A percentile compares a stretch with the other conserved stretches of the same genome.
Evolutionary conservation across 371 early-diverging fungal genomes (phyloP).

Genomic region (Mortierella sp.): DNA sequence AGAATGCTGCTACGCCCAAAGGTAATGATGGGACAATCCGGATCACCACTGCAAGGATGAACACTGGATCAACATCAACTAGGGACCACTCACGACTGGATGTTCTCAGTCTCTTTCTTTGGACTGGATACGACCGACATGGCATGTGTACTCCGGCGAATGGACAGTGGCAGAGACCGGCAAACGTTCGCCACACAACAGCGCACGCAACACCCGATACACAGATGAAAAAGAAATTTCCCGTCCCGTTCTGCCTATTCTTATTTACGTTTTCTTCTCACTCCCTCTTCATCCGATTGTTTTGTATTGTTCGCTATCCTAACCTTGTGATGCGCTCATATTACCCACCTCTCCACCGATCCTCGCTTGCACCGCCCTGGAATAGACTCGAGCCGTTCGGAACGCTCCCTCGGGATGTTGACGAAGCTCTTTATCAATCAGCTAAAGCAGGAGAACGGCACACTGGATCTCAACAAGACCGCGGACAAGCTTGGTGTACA

Average conservation of each 20-base stretch:
- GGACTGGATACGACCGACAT: too few species aligned
- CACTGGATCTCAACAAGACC: conserved; percentile 79
- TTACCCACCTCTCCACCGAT: background rate
- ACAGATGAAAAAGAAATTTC: conserved; percentile 14
- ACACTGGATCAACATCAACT: background rate
- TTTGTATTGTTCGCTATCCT: conserved; percentile 15
- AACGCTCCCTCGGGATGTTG: conserved; percentile 74
- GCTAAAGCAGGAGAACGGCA: conserved; percentile 71
- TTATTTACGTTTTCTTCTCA: conserved; percentile 1
- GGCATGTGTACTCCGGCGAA: too few species aligned
- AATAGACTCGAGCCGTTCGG: conserved; percentile 53
- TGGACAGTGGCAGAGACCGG: background rate
- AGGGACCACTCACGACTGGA: too few species aligned
- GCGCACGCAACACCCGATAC: background rate
- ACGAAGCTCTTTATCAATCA: conserved; percentile 81
- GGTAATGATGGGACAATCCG: conserved; percentile 13
- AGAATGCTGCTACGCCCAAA: conserved; percentile 22
- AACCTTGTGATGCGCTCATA: conserved; percentile 12
- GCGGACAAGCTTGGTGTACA: conserved; percentile 78
- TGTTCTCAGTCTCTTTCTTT: too few species aligned
- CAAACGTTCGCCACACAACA: conserved; percentile 3
- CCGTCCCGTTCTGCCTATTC: conserved; percentile 34
- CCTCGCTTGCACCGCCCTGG: background rate
- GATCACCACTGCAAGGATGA: background rate
- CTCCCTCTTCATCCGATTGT: conserved; percentile 16